Percentiles rank a stretch among this genome's conserved stretches.
These are phyloP conservation scores for Pseudocercospora ulei DNA, from an alignment of 2,329 filamentous ascomycete genomes.

Conservation along the genomic window DNA sequence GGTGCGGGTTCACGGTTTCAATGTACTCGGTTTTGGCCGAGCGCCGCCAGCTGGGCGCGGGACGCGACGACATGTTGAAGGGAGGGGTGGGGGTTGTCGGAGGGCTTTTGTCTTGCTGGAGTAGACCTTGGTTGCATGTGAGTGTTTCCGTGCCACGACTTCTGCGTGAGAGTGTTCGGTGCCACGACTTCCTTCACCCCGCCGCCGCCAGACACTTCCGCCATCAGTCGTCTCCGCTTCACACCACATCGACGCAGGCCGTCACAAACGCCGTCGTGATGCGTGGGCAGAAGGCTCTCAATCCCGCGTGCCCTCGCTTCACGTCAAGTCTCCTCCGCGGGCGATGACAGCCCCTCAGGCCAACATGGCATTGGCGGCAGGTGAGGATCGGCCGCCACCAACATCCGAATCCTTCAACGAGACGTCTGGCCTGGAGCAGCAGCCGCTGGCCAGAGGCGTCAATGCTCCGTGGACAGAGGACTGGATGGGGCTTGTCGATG, in stretches of 20 bases:
- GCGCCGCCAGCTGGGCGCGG: slow-evolving; percentile 42
- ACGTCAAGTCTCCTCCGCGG: too few relatives aligned
- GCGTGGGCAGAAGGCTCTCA: too few relatives aligned
- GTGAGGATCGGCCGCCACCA: too few relatives aligned
- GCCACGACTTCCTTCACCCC: not conserved
- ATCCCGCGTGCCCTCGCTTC: too few relatives aligned
- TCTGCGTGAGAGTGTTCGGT: not conserved
- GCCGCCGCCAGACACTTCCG: not conserved
- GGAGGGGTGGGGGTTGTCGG: not conserved
- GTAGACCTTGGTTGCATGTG: too few relatives aligned
- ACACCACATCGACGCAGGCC: not conserved
- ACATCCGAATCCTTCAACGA: not conserved
- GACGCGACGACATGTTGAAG: slow-evolving; percentile 34
- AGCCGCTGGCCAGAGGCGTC: not conserved
- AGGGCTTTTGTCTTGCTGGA: not conserved
- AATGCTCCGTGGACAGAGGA: not conserved
- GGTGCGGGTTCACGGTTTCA: slow-evolving; percentile 59
- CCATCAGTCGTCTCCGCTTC: not conserved
- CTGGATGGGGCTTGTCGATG: slow-evolving; percentile 23
- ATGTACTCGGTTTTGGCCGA: slow-evolving; percentile 85
- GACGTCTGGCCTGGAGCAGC: not conserved
- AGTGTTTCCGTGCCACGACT: too few relatives aligned
- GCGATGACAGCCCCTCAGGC: too few relatives aligned
- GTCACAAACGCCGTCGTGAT: too few relatives aligned
- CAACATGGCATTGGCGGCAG: too few relatives aligned